phyloP scores from a whole-genome alignment of 2,329 filamentous ascomycete genomes.

The Xylaria sp. region DNA sequence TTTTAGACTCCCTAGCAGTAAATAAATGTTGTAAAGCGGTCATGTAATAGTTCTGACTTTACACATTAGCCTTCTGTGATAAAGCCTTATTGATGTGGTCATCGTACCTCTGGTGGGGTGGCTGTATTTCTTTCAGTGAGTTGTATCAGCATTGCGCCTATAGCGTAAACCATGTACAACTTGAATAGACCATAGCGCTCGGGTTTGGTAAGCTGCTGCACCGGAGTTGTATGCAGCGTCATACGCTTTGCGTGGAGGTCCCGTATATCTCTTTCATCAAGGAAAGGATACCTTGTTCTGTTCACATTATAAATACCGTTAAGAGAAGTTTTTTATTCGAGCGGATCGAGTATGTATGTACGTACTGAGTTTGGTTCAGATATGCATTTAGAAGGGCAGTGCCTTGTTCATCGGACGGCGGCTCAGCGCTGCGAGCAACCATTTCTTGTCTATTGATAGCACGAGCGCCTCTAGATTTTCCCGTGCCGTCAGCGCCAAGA shows the following conservation, averaged over 20 bases:
- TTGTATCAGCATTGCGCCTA: slow-evolving; percentile 59
- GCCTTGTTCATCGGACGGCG: slow-evolving; percentile 58
- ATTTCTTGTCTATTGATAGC: slow-evolving; percentile 54
- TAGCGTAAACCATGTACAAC: slow-evolving; percentile 62
- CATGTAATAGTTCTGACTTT: slow-evolving; percentile 58
- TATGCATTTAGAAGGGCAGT: slow-evolving; percentile 57
- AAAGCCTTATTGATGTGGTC: slow-evolving; percentile 8
- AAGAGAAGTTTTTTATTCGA: slow-evolving; percentile 11
- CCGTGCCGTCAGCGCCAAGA: slow-evolving; percentile 24
- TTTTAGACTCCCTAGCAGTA: slow-evolving; percentile 58
- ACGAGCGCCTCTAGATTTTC: slow-evolving; percentile 21
- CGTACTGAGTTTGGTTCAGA: slow-evolving; percentile 54
- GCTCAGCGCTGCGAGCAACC: slow-evolving; percentile 55
- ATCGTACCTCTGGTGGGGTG: slow-evolving; percentile 52
- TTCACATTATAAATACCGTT: slow-evolving; percentile 3
- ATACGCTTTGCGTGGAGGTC: slow-evolving; percentile 54
- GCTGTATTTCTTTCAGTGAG: slow-evolving; percentile 57
- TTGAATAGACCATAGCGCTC: slow-evolving; percentile 60
- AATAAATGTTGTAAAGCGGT: slow-evolving; percentile 60
- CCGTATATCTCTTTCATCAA: slow-evolving; percentile 58
- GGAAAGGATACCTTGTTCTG: slow-evolving; percentile 58
- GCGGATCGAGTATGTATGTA: not conserved
- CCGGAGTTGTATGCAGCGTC: slow-evolving; percentile 49
- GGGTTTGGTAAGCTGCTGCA: slow-evolving; percentile 48
- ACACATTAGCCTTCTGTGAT: slow-evolving; percentile 22